Conservation (phyloP, 768 basidiomycete species). For the Lentinula guzmanii region DNA sequence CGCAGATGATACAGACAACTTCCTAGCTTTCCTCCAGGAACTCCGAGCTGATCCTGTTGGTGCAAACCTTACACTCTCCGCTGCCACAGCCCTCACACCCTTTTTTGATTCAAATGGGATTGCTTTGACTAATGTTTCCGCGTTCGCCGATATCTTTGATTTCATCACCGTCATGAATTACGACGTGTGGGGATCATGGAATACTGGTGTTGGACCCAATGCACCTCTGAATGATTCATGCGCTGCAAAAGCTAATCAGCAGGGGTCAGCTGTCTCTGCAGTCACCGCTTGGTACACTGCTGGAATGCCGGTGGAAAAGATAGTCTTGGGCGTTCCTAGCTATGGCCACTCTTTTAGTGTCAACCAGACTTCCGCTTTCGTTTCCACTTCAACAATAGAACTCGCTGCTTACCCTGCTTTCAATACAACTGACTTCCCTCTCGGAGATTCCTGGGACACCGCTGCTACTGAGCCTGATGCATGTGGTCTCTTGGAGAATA, state of each 20-base stretch:
- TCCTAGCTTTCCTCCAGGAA: conserved; percentile 70
- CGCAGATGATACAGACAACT: conserved; percentile 66
- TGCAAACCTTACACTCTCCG: conserved; percentile 52
- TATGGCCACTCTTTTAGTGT: conserved; percentile 82
- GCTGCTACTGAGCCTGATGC: conserved; percentile 38
- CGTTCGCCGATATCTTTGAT: conserved; percentile 62
- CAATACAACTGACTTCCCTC: conserved; percentile 38
- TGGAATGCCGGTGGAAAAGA: conserved; percentile 60
- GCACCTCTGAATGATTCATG: conserved; percentile 84
- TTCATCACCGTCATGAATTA: conserved; percentile 62
- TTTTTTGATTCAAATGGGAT: conserved; percentile 41
- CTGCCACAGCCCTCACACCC: conserved; percentile 33
- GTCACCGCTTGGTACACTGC: conserved; percentile 69
- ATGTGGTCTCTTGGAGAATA: conserved; percentile 46
- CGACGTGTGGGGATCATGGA: conserved; percentile 62
- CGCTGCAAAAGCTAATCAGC: conserved; percentile 47
- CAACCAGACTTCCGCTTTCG: conserved; percentile 34
- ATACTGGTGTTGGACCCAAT: conserved; percentile 70
- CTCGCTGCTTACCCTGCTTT: conserved; percentile 52
- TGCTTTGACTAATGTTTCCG: conserved; percentile 62
- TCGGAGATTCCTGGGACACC: conserved; percentile 63
- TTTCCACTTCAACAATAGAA: conserved; percentile 24
- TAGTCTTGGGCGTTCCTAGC: conserved; percentile 77
- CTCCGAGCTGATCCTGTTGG: conserved; percentile 55
- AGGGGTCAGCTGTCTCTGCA: conserved; percentile 72